These are phyloP conservation scores for Sordariomycetes sp. DNA, from an alignment of 2,329 filamentous ascomycete genomes.

Conservation along the genomic window DNA sequence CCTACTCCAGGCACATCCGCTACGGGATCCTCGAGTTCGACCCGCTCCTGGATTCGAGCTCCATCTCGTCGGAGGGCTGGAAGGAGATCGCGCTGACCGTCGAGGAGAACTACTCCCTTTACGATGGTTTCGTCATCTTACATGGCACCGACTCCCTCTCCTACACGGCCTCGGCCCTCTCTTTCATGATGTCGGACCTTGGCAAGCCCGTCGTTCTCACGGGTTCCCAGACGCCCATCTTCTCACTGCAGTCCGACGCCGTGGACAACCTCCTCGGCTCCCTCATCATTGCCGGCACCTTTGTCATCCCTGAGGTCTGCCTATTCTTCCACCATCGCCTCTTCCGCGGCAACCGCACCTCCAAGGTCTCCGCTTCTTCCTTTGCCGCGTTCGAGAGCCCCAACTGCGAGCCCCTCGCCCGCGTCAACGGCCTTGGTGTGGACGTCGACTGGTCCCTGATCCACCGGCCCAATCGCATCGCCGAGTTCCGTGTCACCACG, in stretches of 20 bases:
- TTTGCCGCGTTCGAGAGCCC: conserved; percentile 83
- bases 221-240: conserved; percentile 72
- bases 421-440: conserved; percentile 67
- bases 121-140: conserved; percentile 82
- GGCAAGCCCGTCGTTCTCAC: conserved; percentile 88
- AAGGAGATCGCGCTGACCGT: conserved; percentile 71
- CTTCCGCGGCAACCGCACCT: conserved; percentile 77
- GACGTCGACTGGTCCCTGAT: conserved; percentile 72
- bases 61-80: conserved; percentile 79
- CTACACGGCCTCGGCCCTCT: conserved; percentile 80
- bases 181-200: conserved; percentile 84
- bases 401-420: conserved; percentile 72
- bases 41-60: conserved; percentile 76
- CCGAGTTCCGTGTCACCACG: conserved; percentile 60
- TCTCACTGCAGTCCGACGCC: conserved; percentile 80
- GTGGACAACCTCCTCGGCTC: conserved; percentile 83
- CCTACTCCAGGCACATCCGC: conserved; percentile 68
- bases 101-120: conserved; percentile 72
- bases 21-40: conserved; percentile 79
- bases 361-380: conserved; percentile 75
- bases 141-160: conserved; percentile 85
- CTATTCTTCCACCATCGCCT: conserved; percentile 89
- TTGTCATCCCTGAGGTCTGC: conserved; percentile 85
- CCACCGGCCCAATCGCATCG: conserved; percentile 58
- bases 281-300: conserved; percentile 81